These are phyloP conservation scores for Fusarium staphyleae DNA, from an alignment of 2,329 filamentous ascomycete species.

Conservation along the genomic window DNA sequence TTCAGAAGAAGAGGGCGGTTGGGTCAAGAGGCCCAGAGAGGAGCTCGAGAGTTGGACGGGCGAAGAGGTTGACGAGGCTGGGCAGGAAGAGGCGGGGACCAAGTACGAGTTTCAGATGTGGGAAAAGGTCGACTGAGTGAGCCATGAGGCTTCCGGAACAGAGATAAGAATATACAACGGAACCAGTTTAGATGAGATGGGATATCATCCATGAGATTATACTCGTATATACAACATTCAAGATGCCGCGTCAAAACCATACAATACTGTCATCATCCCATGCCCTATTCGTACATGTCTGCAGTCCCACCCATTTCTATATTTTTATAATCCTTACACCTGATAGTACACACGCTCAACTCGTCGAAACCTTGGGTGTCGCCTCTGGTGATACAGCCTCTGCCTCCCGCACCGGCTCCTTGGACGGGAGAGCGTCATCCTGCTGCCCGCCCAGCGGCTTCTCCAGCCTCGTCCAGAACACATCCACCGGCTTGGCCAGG, in stretches of 20 bases:
- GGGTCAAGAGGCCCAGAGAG: constrained; percentile 60
- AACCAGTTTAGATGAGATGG: constrained; percentile 24
- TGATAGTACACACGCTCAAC: constrained; percentile 39
- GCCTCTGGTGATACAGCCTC: constrained; percentile 15
- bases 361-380: constrained; percentile 33
- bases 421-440: constrained; percentile 25
- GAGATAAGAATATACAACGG: not conserved
- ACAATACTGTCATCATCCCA: not conserved
- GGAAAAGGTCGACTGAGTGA: constrained; percentile 57
- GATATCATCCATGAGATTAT: constrained; percentile 33
- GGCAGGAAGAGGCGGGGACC: constrained; percentile 68
- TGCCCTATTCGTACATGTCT: constrained; percentile 35
- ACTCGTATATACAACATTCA: constrained; percentile 26
- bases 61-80: constrained; percentile 64
- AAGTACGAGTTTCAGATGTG: constrained; percentile 78
- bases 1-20: constrained; percentile 52
- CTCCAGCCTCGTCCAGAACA: constrained; percentile 56
- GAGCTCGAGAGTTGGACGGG: constrained; percentile 71
- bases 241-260: constrained; percentile 13
- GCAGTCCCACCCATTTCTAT: constrained; percentile 8
- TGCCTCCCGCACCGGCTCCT: constrained; percentile 30
- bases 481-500: constrained; percentile 47
- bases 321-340: constrained; percentile 24
- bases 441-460: constrained; percentile 48
- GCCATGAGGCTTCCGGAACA: not conserved